phyloP scores from a whole-genome alignment of 225 moss, liverwort and hornwort genomes.

The Polytrichum formosum region DNA sequence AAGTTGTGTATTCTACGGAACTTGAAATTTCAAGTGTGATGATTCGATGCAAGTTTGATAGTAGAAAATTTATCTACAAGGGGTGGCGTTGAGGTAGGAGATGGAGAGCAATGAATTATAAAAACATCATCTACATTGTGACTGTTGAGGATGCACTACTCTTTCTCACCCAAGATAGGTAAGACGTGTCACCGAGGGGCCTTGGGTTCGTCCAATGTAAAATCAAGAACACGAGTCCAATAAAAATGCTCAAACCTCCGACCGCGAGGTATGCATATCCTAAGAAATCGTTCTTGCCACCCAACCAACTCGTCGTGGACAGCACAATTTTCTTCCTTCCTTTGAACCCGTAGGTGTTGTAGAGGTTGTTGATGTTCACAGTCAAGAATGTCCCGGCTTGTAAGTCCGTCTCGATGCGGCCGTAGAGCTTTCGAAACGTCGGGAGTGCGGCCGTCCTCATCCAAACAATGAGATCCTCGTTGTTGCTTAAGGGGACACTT shows the following conservation, averaged over 20 bases:
- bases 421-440: conserved; percentile 56
- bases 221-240: conserved; percentile 28
- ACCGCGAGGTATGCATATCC: conserved; percentile 39
- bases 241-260: conserved; percentile 24
- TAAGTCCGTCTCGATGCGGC: conserved; percentile 45
- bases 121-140: neutral
- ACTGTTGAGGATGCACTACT: neutral
- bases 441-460: conserved; percentile 55
- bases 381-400: conserved; percentile 20
- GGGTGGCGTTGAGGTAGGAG: too few species aligned
- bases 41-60: too few species aligned
- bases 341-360: conserved; percentile 51
- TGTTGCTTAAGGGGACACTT: conserved; percentile 29
- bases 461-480: conserved; percentile 60
- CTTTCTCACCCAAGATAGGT: conserved; percentile 50
- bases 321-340: conserved; percentile 46
- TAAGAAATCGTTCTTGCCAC: conserved; percentile 48
- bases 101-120: too few species aligned
- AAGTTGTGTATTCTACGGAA: too few species aligned
- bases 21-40: too few species aligned
- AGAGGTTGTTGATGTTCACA: conserved; percentile 44
- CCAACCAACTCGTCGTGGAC: conserved; percentile 57
- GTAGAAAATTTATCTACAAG: too few species aligned
- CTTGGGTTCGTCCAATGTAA: conserved; percentile 43
- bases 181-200: conserved; percentile 39